Base-by-base conservation (phyloP, 352 stramenopile species). In the Phytophthora rubi region DNA sequence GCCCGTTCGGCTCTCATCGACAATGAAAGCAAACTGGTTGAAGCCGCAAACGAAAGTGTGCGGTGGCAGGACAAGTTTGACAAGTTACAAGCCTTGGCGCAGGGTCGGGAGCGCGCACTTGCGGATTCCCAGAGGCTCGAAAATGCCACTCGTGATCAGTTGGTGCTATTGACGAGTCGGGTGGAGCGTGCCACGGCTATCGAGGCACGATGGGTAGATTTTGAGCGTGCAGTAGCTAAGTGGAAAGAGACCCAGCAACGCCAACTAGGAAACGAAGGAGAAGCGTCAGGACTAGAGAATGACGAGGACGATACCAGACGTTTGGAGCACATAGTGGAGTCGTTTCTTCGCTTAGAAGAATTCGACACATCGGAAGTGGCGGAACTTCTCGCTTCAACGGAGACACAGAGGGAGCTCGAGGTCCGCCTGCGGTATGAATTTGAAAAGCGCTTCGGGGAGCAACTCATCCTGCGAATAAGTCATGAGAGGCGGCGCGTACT, bases 401-500 rank as follows among this genome's bases (percentile, higher is more conserved):
- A 78, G 26, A 59, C 55, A 9, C 53, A 62, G 1, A 65, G 58
- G 1, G 73, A 79, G 23, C 26, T 77, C 7, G 72, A 85, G 53
- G 44, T 55, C 2, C 80, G 73, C 10, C 49, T 92, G 15, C 73
- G 69, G 4, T 79, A 81, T 48, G 77, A 88, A 42, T 89, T 83
- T 32, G 81, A 91, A 53, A 73, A 59, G 47, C 80, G 73, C 6
- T 91, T 85, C 62, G 56, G 80, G 28, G 74, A 89, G 0, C 83
- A 88, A 67, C 55, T 92, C 3, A 85, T 81, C 30, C 26, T 88
- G 18, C 79, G 85, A 5, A 63, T 91, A 13, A 87, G 66, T 33
- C 75, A 88, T 53, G 85, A 92, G 59, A 74, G 82, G 51, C 83
- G 79, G 30, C 79, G 78, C 8, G 59, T 91, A 8, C 63, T 92